These are phyloP conservation scores for Leptomonas seymouri DNA, from an alignment of 208 protist genomes.

Conservation along the genomic window DNA sequence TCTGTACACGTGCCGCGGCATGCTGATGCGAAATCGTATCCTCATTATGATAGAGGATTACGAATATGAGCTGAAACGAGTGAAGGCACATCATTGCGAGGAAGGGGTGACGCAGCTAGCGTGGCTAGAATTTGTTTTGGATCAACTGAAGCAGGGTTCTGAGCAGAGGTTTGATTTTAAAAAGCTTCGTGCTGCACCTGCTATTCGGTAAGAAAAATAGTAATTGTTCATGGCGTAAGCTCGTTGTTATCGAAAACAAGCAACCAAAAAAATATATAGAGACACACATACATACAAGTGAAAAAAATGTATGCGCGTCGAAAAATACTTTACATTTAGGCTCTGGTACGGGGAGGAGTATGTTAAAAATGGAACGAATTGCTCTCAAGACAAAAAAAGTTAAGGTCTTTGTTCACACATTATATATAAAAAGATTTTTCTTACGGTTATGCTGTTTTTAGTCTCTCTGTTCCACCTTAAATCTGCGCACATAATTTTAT, in stretches of 20 bases:
- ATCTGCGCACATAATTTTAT: slow-evolving; percentile 31
- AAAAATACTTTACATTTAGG: too few species aligned
- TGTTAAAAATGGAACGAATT: too few species aligned
- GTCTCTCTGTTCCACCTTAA: neutral
- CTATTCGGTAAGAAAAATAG: slow-evolving; percentile 15
- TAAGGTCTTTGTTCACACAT: too few species aligned
- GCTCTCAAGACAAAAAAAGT: too few species aligned
- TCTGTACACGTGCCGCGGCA: slow-evolving; percentile 82
- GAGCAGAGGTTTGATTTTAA: slow-evolving; percentile 87
- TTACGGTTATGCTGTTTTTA: neutral
- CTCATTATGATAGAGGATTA: slow-evolving; percentile 92
- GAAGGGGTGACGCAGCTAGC: slow-evolving; percentile 86
- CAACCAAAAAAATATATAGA: too few species aligned
- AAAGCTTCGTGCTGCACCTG: slow-evolving; percentile 61
- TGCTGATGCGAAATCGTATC: slow-evolving; percentile 88
- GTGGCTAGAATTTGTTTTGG: slow-evolving; percentile 89
- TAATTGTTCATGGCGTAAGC: neutral
- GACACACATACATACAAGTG: too few species aligned
- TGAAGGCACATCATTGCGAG: slow-evolving; percentile 90
- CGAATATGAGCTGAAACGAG: slow-evolving; percentile 91
- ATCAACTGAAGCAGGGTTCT: slow-evolving; percentile 81
- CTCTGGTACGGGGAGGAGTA: too few species aligned
- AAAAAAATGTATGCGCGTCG: too few species aligned
- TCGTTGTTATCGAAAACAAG: too few species aligned
- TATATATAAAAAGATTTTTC: too few species aligned